A percentile compares a stretch with the other conserved stretches of the same genome.
Conservation (phyloP, 106 monocot species). For the Acorus calamus region DNA sequence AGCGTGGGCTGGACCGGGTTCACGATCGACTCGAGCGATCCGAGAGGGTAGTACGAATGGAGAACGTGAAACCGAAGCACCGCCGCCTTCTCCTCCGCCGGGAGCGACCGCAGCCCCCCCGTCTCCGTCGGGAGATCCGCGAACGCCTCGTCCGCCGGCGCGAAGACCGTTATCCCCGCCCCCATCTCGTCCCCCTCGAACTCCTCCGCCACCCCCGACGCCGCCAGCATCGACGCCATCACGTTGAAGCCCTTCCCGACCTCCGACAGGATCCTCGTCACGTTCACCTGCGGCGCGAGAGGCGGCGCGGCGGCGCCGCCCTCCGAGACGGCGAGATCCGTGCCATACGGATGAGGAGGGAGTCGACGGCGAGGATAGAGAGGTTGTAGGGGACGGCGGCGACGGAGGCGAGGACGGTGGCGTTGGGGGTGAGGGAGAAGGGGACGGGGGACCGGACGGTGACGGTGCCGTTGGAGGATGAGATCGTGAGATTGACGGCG, state of each 20-base stretch:
- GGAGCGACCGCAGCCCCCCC: constrained; percentile 66
- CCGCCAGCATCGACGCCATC: constrained; percentile 78
- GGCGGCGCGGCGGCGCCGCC: constrained; percentile 17
- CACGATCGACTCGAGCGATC: constrained; percentile 90
- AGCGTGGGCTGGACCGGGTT: constrained; percentile 96
- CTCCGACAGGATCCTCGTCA: constrained; percentile 65
- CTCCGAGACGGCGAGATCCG: constrained; percentile 70
- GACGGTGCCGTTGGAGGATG: constrained; percentile 18
- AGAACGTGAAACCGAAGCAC: constrained; percentile 93
- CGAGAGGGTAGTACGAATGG: constrained; percentile 94
- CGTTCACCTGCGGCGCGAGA: constrained; percentile 24
- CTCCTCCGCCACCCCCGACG: constrained; percentile 76
- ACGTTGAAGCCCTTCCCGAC: constrained; percentile 66
- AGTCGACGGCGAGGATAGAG: constrained; percentile 58
- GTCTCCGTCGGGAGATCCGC: constrained; percentile 38
- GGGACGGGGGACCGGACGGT: constrained; percentile 43
- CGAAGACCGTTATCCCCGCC: constrained; percentile 92
- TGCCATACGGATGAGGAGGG: constrained; percentile 41
- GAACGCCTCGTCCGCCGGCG: constrained; percentile 90
- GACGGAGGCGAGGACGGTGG: constrained; percentile 47
- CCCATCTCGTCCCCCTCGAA: constrained; percentile 73
- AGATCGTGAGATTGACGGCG: constrained; percentile 64
- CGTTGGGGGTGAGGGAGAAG: constrained; percentile 40
- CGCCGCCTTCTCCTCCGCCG: constrained; percentile 72
- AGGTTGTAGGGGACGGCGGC: constrained; percentile 68